phyloP scores from a whole-genome alignment of 1,139 yeast genomes.

The Tardiomyces blankii region DNA sequence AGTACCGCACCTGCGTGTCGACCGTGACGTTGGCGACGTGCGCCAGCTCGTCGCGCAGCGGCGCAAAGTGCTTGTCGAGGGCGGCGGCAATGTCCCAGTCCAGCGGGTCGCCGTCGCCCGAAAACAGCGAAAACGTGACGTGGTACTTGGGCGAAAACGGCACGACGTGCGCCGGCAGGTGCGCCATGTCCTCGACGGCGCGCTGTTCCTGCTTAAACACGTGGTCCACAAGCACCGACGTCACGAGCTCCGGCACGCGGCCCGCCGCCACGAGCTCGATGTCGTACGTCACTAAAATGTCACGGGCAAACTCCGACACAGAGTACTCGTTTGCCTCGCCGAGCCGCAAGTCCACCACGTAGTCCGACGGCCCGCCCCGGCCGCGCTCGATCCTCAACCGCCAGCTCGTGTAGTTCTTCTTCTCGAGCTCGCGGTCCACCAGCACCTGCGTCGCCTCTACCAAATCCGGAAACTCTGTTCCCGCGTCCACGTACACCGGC shows the following conservation, averaged over 20 bases:
- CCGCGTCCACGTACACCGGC: slow-evolving; percentile 42
- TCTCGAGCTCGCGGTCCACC: slow-evolving; percentile 21
- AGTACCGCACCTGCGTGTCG: slow-evolving; percentile 71
- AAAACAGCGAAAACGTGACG: slow-evolving; percentile 51
- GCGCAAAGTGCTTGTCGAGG: slow-evolving; percentile 33
- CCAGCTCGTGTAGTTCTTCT: slow-evolving; percentile 18
- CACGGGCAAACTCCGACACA: slow-evolving; percentile 28
- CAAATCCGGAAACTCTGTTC: slow-evolving; percentile 31
- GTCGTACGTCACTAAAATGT: slow-evolving; percentile 37
- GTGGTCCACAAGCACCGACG: slow-evolving; percentile 47
- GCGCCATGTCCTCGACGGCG: slow-evolving; percentile 15
- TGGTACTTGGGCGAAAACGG: slow-evolving; percentile 57
- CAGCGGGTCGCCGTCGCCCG: slow-evolving; percentile 43
- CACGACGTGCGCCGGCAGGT: slow-evolving; percentile 18
- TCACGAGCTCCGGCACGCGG: slow-evolving; percentile 48
- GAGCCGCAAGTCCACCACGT: slow-evolving; percentile 20
- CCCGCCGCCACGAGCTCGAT: slow-evolving; percentile 40
- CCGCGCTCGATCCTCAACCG: slow-evolving; percentile 19
- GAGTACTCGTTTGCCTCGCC: slow-evolving; percentile 25
- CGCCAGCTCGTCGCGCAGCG: slow-evolving; percentile 31
- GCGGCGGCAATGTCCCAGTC: slow-evolving; percentile 48
- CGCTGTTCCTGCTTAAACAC: slow-evolving; percentile 37
- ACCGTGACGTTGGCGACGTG: slow-evolving; percentile 60
- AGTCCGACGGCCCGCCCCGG: slow-evolving; percentile 15
- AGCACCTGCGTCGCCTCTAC: slow-evolving; percentile 35